Percentiles rank a stretch among this genome's conserved stretches.
phyloP scores from a whole-genome alignment of 306 rosid species.

The Myrica gale region DNA sequence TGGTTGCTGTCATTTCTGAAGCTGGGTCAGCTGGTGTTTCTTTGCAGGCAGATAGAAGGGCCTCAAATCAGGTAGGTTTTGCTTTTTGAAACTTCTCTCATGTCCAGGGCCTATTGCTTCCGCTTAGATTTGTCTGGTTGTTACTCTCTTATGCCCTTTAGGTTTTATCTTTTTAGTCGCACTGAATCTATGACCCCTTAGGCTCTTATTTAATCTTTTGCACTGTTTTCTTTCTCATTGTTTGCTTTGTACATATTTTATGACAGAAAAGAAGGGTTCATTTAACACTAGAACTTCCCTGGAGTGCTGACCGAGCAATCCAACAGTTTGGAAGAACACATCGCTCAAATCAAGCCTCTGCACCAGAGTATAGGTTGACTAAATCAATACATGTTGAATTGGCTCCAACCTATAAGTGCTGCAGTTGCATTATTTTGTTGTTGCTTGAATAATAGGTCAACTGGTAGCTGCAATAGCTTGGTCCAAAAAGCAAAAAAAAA shows the following conservation, averaged over 20 bases:
- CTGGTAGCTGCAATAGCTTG: not conserved
- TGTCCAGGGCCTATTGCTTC: not conserved
- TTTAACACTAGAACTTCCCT: conserved; percentile 93
- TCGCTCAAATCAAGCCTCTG: conserved; percentile 97
- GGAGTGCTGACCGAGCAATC: conserved; percentile 99
- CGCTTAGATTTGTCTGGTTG: too few relatives aligned
- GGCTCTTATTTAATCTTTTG: conserved; percentile 18
- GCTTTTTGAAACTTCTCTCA: conserved; percentile 19
- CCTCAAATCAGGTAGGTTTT: conserved; percentile 67
- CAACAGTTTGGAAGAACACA: conserved; percentile 99
- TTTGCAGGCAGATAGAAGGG: conserved; percentile 97
- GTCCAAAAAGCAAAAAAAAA: not conserved
- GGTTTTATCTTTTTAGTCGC: not conserved
- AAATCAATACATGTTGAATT: conserved; percentile 15
- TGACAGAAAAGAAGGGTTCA: conserved; percentile 94
- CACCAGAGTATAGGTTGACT: conserved; percentile 86
- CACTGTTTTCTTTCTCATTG: conserved; percentile 14
- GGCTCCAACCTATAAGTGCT: not conserved
- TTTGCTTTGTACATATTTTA: conserved; percentile 24
- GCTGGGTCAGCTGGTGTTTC: conserved; percentile 99
- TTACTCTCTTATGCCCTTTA: too few relatives aligned
- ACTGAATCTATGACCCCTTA: conserved; percentile 2
- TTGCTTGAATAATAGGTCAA: not conserved
- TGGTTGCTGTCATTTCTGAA: conserved; percentile 93
- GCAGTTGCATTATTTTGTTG: not conserved